phyloP scores from a whole-genome alignment of 2,329 filamentous ascomycete genomes.

The Herpotrichia juniperi region DNA sequence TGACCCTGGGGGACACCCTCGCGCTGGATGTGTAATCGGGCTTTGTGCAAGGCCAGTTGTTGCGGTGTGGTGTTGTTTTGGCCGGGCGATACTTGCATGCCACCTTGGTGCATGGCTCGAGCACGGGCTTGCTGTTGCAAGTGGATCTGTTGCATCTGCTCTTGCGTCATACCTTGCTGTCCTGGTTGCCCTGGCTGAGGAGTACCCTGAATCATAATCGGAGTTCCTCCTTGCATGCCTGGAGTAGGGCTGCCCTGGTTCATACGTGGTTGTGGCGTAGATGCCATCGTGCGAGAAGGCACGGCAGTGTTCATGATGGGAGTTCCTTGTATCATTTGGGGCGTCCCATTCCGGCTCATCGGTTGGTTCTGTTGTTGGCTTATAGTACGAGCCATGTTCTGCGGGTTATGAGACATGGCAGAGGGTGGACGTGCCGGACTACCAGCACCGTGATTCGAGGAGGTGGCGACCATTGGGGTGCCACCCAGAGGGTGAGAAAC shows the following conservation, averaged over 20 bases:
- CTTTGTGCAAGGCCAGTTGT: conserved; percentile 39
- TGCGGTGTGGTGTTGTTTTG: conserved; percentile 24
- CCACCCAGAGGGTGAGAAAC: conserved; percentile 47
- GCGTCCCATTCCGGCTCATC: conserved; percentile 46
- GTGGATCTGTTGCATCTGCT: conserved; percentile 38
- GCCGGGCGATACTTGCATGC: conserved; percentile 17
- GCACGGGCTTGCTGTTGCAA: conserved; percentile 28
- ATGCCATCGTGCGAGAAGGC: conserved; percentile 43
- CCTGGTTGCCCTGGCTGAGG: conserved; percentile 29
- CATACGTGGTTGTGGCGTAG: conserved; percentile 47
- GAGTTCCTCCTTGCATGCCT: conserved; percentile 41
- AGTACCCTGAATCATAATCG: conserved; percentile 42
- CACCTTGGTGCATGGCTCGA: conserved; percentile 30
- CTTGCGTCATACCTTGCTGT: conserved; percentile 38
- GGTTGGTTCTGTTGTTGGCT: conserved; percentile 45
- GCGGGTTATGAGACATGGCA: conserved; percentile 44
- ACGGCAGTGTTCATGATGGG: conserved; percentile 45
- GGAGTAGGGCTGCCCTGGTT: conserved; percentile 44
- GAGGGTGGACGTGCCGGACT: conserved; percentile 47
- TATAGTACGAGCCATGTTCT: conserved; percentile 43
- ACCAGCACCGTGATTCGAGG: conserved; percentile 45
- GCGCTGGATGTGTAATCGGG: conserved; percentile 37
- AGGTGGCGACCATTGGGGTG: conserved; percentile 51
- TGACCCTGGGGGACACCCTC: conserved; percentile 39
- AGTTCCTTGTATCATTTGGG: conserved; percentile 46